phyloP scores from a whole-genome alignment of 2,329 filamentous ascomycete species.

The Apiospora saccharicola region DNA sequence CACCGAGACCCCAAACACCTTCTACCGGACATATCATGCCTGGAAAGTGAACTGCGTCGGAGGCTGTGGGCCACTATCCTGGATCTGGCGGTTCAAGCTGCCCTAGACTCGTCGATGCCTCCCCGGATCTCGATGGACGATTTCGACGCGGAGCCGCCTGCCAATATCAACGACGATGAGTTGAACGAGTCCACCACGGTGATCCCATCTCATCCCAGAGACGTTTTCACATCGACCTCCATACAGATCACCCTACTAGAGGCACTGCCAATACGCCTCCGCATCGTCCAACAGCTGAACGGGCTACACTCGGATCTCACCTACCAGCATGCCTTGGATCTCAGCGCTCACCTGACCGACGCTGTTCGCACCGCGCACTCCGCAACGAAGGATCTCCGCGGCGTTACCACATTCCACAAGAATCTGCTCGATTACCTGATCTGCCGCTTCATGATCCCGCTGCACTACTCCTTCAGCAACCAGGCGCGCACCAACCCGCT shows the following conservation, averaged over 20 bases:
- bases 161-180: conserved; percentile 46
- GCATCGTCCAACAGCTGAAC: conserved; percentile 45
- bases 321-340: conserved; percentile 45
- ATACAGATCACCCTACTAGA: conserved; percentile 46
- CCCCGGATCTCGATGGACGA: conserved; percentile 48
- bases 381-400: conserved; percentile 33
- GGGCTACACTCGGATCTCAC: conserved; percentile 42
- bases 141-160: conserved; percentile 48
- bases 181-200: conserved; percentile 35
- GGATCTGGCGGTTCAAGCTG: conserved; percentile 48
- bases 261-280: conserved; percentile 46
- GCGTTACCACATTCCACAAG: conserved; percentile 48
- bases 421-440: conserved; percentile 60
- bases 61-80: conserved; percentile 54
- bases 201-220: conserved; percentile 35
- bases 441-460: conserved; percentile 61
- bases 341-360: conserved; percentile 44
- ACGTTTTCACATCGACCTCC: conserved; percentile 34
- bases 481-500: conserved; percentile 51
- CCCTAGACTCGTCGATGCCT: conserved; percentile 49
- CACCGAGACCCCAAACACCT: conserved; percentile 52
- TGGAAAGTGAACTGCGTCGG: conserved; percentile 49
- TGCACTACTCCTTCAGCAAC: conserved; percentile 59
- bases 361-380: conserved; percentile 34
- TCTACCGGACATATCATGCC: conserved; percentile 29